Evolutionary conservation across 192 early-diverging fungal genomes (phyloP), one percentile per base, ranked within the genome.

Genomic region (Coemansia sp.): DNA sequence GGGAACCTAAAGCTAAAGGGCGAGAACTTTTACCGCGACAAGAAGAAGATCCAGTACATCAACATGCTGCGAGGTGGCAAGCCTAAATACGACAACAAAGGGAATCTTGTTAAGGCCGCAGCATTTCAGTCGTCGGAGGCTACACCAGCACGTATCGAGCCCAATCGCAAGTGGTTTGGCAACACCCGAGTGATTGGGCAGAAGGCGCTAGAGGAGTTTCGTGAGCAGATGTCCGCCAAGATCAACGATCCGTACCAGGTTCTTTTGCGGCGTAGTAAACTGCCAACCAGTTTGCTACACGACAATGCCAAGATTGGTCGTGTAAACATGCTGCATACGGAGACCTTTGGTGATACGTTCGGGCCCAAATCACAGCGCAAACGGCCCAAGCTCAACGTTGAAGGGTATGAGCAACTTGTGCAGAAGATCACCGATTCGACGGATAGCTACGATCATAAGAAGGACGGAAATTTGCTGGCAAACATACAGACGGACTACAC

Each of bases 21-120:
- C 53, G 94, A 95, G 71, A 99, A 99, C 85, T 99, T 98, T 82
- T 99, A 99, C 87, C 87, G 94, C 59, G 97, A 99, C 85, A 90
- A 89, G 51, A 94, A 94, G 74, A 93, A 94, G 72, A 88, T 97
- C 18, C 89, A 92, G 64, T 89, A 89, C 59, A 75, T 97, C 69
- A 94, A 97, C 70, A 92, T 99, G 90, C 85, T 94, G 63, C 96
- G 92, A 73, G 90, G 92, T 54, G 94, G 97, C 28, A 87, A 80
- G 60, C 84, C 95, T 18, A 86, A 84, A 28, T 86, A 95, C 55
- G 86, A 99, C 78, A 64, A 86, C 56, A 85, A 91, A 64, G 97
- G 97, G 57, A 89, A 93, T 62, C 87, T 97, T 60, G 84, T 99
- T 75, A 92, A 97, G 81, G 93, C 87, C 3, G 97, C 94, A 7